Conservation (phyloP, 306 rosid species). For the Lathyrus sativus region DNA sequence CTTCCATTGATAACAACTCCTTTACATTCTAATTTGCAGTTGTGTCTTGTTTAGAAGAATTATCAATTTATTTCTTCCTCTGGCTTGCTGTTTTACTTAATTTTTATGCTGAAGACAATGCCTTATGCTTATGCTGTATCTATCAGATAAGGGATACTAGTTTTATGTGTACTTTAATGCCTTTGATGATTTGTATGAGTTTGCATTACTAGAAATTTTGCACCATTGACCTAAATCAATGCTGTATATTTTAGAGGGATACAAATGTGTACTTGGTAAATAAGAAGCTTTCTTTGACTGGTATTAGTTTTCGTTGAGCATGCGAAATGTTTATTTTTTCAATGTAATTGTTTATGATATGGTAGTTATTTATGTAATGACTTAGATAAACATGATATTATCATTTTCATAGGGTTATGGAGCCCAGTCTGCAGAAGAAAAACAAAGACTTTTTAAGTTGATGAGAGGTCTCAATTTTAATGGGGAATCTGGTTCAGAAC, state of each 20-base stretch:
- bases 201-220: background rate
- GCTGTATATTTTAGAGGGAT: slow-evolving; percentile 26
- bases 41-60: background rate
- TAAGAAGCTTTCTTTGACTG: slow-evolving; percentile 25
- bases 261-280: background rate
- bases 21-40: background rate
- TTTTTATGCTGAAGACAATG: slow-evolving; percentile 4
- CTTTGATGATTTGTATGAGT: background rate
- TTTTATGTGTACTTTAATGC: slow-evolving; percentile 1
- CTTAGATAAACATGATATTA: slow-evolving; percentile 39
- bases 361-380: slow-evolving; percentile 31
- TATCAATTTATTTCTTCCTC: background rate
- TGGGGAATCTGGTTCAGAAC: slow-evolving; percentile 89
- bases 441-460: slow-evolving; percentile 83
- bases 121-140: background rate
- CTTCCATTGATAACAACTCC: background rate
- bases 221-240: background rate
- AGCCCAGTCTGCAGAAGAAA: slow-evolving; percentile 95
- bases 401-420: slow-evolving; percentile 70
- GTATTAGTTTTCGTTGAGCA: slow-evolving; percentile 7
- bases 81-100: background rate
- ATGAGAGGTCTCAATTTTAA: slow-evolving; percentile 95
- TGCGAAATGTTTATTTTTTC: slow-evolving; percentile 16
- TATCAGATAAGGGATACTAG: slow-evolving; percentile 4
- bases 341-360: background rate